These are phyloP conservation scores for Naganishia liquefaciens DNA, from an alignment of 1,284 basidiomycete species.

Conservation along the genomic window DNA sequence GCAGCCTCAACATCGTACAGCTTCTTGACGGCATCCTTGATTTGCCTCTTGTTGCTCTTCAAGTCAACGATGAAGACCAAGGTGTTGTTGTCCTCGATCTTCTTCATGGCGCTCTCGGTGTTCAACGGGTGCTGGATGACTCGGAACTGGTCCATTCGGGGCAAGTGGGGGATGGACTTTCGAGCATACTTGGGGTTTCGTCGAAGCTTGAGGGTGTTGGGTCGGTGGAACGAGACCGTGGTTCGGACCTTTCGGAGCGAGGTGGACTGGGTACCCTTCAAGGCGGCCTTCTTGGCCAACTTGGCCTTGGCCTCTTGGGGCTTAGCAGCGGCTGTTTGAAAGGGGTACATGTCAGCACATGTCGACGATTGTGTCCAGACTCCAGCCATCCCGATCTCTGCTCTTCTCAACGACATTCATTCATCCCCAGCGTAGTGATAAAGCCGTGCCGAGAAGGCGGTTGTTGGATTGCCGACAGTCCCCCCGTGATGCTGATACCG, in stretches of 20 bases:
- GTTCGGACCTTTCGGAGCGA: constrained; percentile 79
- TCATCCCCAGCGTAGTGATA: too few relatives aligned
- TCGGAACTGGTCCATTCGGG: constrained; percentile 95
- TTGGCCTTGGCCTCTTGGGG: constrained; percentile 76
- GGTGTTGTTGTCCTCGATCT: constrained; percentile 99
- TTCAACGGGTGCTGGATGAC: constrained; percentile 76
- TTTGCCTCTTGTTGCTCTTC: constrained; percentile 95
- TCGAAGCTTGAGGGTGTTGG: constrained; percentile 85
- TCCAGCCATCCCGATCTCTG: background rate
- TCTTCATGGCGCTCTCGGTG: constrained; percentile 66
- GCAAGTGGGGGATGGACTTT: constrained; percentile 90
- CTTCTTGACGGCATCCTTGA: constrained; percentile 99
- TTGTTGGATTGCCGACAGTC: background rate
- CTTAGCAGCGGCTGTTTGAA: constrained; percentile 27
- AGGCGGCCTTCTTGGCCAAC: constrained; percentile 92
- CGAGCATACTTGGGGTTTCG: constrained; percentile 90
- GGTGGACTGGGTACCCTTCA: constrained; percentile 80
- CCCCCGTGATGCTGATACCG: background rate
- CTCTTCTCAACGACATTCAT: background rate
- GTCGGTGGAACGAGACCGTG: constrained; percentile 92
- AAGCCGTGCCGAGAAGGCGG: background rate
- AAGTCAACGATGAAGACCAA: constrained; percentile 97
- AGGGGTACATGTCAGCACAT: constrained; percentile 5
- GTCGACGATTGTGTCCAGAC: background rate
- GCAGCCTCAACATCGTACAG: constrained; percentile 94